These are phyloP conservation scores for Coprinopsis strossmayeri DNA, from an alignment of 768 basidiomycete species.

Conservation along the genomic window DNA sequence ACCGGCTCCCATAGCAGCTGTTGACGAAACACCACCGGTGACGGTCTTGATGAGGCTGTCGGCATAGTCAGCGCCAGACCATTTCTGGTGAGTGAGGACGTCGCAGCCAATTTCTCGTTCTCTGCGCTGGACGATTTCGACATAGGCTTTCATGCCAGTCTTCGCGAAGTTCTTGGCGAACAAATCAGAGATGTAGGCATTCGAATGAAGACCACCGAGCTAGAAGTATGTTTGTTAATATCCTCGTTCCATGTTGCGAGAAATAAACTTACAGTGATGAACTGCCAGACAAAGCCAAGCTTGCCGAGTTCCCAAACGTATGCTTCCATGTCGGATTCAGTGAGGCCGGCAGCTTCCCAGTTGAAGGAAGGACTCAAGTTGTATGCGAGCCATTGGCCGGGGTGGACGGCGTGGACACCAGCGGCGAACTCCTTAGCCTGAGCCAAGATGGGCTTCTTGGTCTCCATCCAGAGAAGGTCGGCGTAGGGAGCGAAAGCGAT, in stretches of 20 bases:
- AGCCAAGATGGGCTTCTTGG: conserved; percentile 84
- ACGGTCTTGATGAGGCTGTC: conserved; percentile 92
- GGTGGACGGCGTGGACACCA: conserved; percentile 77
- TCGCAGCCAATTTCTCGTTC: conserved; percentile 94
- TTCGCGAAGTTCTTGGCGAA: conserved; percentile 86
- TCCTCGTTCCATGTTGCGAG: neutral
- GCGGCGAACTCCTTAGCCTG: conserved; percentile 91
- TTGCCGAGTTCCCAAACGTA: conserved; percentile 93
- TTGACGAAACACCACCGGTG: conserved; percentile 94
- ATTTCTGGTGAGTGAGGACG: conserved; percentile 97
- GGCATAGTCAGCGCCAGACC: conserved; percentile 93
- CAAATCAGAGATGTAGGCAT: conserved; percentile 91
- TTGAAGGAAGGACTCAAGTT: conserved; percentile 93
- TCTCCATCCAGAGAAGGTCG: conserved; percentile 94
- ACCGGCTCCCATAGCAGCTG: conserved; percentile 98
- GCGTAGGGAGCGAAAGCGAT: conserved; percentile 93
- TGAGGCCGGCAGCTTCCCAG: conserved; percentile 91
- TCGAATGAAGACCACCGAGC: conserved; percentile 96
- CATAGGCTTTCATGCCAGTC: conserved; percentile 99
- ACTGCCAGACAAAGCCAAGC: conserved; percentile 98
- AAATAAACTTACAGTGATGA: conserved; percentile 74
- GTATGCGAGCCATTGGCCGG: conserved; percentile 94
- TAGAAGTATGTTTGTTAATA: conserved; percentile 24
- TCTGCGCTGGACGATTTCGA: conserved; percentile 86
- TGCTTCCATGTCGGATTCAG: conserved; percentile 74